These are phyloP conservation scores for Rhododendron williamsianum DNA, from an alignment of 148 eudicot genomes.

Conservation along the genomic window DNA sequence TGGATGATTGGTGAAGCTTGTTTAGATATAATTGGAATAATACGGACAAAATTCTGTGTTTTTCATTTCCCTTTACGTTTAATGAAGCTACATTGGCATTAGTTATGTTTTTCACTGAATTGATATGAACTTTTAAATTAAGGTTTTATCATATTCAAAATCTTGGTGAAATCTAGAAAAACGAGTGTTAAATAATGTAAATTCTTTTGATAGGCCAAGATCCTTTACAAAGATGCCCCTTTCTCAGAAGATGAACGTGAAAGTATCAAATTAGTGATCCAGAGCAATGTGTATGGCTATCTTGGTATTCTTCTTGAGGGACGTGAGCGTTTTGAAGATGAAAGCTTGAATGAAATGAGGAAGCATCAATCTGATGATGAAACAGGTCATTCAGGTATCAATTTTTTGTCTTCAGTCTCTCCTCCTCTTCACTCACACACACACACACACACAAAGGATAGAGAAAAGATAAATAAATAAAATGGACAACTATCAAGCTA, in stretches of 20 bases:
- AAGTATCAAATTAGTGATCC: constrained; percentile 75
- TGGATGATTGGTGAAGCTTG: background rate
- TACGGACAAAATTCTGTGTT: background rate
- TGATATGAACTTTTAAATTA: background rate
- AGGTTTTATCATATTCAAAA: background rate
- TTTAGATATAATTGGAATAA: background rate
- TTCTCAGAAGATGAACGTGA: constrained; percentile 88
- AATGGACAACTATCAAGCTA: background rate
- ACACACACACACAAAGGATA: background rate
- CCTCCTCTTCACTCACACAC: background rate
- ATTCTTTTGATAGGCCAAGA: constrained; percentile 58
- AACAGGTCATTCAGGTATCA: constrained; percentile 16
- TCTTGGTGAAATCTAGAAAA: constrained; percentile 6
- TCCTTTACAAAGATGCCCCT: constrained; percentile 73
- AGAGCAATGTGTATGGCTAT: constrained; percentile 81
- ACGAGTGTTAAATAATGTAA: background rate
- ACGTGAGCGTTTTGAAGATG: constrained; percentile 96
- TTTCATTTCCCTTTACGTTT: background rate
- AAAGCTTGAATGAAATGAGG: constrained; percentile 39
- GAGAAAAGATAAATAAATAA: background rate
- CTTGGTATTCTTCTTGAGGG: constrained; percentile 92
- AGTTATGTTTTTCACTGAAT: background rate
- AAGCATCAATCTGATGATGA: constrained; percentile 29
- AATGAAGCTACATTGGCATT: constrained; percentile 3
- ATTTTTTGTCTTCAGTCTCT: background rate